Evolutionary conservation across 352 stramenopile genomes (phyloP).

Genomic region (Pythium brachiatum): DNA sequence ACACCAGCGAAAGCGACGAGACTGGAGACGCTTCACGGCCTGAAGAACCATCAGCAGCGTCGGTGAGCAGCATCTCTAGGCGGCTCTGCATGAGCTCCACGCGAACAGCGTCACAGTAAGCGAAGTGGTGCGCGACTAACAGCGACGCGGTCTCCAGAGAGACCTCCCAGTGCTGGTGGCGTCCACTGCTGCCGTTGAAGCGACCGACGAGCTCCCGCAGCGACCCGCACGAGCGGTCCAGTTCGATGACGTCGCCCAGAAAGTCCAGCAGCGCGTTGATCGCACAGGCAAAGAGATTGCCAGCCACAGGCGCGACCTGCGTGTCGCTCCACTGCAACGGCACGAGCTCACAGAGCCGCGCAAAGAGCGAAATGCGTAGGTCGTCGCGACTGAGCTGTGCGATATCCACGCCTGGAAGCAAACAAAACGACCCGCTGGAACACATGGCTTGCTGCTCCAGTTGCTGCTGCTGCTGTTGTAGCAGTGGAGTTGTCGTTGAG

Average conservation of each 20-base stretch:
- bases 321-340: slow-evolving; percentile 29
- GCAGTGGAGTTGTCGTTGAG: slow-evolving; percentile 17
- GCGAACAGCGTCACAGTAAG: slow-evolving; percentile 26
- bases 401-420: slow-evolving; percentile 10
- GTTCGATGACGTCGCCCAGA: slow-evolving; percentile 60
- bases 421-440: not conserved
- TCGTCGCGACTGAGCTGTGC: slow-evolving; percentile 28
- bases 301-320: slow-evolving; percentile 10
- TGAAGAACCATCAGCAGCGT: not conserved
- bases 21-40: not conserved
- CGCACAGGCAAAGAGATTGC: slow-evolving; percentile 42
- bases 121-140: slow-evolving; percentile 42
- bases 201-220: slow-evolving; percentile 35
- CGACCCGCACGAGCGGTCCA: slow-evolving; percentile 35
- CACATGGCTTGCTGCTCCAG: not conserved
- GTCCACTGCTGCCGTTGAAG: not conserved
- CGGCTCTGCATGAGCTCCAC: slow-evolving; percentile 1
- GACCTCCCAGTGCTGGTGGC: slow-evolving; percentile 33
- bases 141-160: slow-evolving; percentile 30
- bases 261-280: slow-evolving; percentile 54
- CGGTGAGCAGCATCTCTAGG: not conserved
- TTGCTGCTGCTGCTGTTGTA: not conserved
- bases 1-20: slow-evolving; percentile 11
- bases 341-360: slow-evolving; percentile 53
- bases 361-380: slow-evolving; percentile 53